Evolutionary conservation across 179 eudicot genomes (phyloP).

Genomic region (Actinidia polygama): DNA sequence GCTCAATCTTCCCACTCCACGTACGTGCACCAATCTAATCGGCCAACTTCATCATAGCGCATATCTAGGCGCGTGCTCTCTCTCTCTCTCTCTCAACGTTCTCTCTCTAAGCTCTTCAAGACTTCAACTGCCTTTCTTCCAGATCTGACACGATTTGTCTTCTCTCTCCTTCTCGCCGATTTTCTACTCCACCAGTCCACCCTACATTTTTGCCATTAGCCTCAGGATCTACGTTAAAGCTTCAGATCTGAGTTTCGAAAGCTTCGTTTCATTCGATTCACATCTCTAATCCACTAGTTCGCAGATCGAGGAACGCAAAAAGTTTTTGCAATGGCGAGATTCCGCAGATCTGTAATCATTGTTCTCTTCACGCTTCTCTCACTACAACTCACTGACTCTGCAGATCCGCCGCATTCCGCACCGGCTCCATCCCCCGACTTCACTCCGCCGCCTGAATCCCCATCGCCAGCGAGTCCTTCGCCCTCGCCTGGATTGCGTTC

Average conservation of each 20-base stretch:
- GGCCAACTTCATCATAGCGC: not conserved
- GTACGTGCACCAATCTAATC: not conserved
- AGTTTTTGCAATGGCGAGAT: constrained; percentile 24
- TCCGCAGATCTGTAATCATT: not conserved
- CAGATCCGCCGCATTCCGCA: constrained; percentile 11
- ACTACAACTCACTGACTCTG: not conserved
- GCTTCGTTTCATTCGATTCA: not conserved
- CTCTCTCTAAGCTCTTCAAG: not conserved
- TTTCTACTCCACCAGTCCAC: not conserved
- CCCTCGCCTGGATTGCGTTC: constrained; percentile 14
- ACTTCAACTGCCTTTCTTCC: too few species aligned
- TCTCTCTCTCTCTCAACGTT: not conserved
- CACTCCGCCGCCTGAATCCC: not conserved
- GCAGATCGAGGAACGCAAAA: not conserved
- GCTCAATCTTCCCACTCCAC: too few species aligned
- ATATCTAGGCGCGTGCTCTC: not conserved
- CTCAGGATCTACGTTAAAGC: not conserved
- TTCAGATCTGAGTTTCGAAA: not conserved
- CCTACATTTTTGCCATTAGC: not conserved
- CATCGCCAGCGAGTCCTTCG: constrained; percentile 21
- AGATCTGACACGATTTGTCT: too few species aligned
- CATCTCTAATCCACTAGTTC: not conserved
- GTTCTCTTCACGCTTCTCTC: constrained; percentile 20
- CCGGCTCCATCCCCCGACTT: not conserved
- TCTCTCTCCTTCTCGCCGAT: not conserved